These are phyloP conservation scores for Tricholoma sp. DNA, from an alignment of 768 basidiomycete species.

Conservation along the genomic window DNA sequence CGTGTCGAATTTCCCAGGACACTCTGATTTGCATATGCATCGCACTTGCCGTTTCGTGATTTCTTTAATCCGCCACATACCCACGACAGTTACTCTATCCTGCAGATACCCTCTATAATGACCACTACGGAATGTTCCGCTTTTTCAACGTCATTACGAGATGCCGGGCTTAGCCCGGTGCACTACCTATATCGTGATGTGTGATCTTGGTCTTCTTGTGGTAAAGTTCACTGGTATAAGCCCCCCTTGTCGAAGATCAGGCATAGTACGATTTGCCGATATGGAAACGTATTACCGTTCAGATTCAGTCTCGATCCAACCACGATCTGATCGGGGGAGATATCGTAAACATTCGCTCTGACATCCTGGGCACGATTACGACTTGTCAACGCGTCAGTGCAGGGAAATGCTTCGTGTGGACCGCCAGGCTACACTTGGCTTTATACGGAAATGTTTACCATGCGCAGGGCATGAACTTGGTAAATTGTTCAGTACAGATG, in stretches of 20 bases:
- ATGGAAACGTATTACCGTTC: slow-evolving; percentile 3
- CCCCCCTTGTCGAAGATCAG: slow-evolving; percentile 30
- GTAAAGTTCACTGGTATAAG: slow-evolving; percentile 27
- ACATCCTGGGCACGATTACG: not conserved
- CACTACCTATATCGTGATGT: slow-evolving; percentile 1
- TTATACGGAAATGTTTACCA: not conserved
- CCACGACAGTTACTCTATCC: slow-evolving; percentile 14
- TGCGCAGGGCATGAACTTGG: not conserved
- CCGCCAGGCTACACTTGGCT: not conserved
- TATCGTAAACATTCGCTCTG: slow-evolving; percentile 3
- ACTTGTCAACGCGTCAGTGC: not conserved
- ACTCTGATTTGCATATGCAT: slow-evolving; percentile 50
- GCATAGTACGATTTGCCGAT: slow-evolving; percentile 19
- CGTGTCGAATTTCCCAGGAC: slow-evolving; percentile 43
- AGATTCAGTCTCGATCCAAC: slow-evolving; percentile 7
- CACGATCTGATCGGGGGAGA: slow-evolving; percentile 7
- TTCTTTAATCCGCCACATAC: slow-evolving; percentile 10
- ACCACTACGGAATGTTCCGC: slow-evolving; percentile 18
- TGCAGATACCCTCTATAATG: slow-evolving; percentile 20
- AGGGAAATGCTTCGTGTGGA: not conserved
- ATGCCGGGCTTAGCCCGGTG: not conserved
- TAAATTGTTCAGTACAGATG: not conserved
- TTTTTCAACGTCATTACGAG: not conserved
- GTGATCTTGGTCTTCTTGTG: slow-evolving; percentile 15
- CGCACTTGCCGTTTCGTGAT: slow-evolving; percentile 41